Evolutionary conservation across 495 filamentous ascomycete genomes (phyloP), one percentile per base, ranked within the genome.

Genomic region (Trichoderma virens): DNA sequence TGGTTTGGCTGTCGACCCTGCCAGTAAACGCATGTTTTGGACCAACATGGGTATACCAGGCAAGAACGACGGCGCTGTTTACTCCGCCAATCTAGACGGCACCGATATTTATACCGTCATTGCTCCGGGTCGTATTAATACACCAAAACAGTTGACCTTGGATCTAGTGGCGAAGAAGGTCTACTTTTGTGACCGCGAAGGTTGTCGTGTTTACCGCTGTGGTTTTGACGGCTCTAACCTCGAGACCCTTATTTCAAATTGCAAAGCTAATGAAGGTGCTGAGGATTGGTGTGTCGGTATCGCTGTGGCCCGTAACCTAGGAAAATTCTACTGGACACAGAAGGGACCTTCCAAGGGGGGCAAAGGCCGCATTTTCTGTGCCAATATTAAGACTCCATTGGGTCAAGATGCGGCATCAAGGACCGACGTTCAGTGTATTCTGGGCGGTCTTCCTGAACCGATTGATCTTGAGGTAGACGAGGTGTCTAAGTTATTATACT

Each of bases 111-210:
- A 70, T 25, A 76, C 70, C 35, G 4, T 83, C 0, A 54, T 84
- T 0, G 61, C 72, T 1, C 34, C 43, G 0, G 78, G 78, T 0
- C 54, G 66, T 4, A 67, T 76, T 9, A 71, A 82, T 67, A 85
- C 82, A 0, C 80, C 81, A 2, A 85, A 85, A 62, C 81, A 85
- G 67, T 65, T 83, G 31, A 61, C 69, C 3, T 65, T 78, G 3
- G 72, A 73, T 28, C 67, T 73, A 0, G 62, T 59, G 1, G 60
- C 61, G 3, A 34, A 69, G 41, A 72, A 79, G 62, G 27, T 83
- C 0, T 83, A 81, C 66, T 81, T 79, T 64, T 80, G 74, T 62
- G 81, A 84, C 64, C 76, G 81, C 0, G 81, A 82, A 60, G 81
- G 81, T 4, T 68, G 74, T 61, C 30, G 75, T 16, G 75, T 84